Evolutionary conservation across 371 early-diverging fungal species (phyloP).

Genomic region (Zychaea mexicana): DNA sequence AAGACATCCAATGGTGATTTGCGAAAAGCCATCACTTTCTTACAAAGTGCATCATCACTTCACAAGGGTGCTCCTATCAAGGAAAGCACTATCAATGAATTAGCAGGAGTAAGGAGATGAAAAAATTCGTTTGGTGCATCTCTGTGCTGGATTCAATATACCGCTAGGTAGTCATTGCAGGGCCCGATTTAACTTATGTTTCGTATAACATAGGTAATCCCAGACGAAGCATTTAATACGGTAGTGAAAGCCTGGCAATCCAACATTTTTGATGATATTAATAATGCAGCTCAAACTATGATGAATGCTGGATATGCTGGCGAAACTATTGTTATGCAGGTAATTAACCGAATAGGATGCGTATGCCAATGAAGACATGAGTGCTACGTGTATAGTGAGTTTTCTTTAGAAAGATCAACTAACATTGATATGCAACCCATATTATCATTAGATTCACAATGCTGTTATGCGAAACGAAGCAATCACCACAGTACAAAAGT

Average conservation of each 20-base stretch:
- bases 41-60: constrained; percentile 85
- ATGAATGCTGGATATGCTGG: constrained; percentile 80
- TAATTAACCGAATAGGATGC: background rate
- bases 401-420: background rate
- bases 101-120: constrained; percentile 79
- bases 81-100: constrained; percentile 66
- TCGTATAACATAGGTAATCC: constrained; percentile 46
- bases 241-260: constrained; percentile 57
- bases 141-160: too few species aligned
- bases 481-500: constrained; percentile 61
- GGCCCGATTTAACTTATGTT: background rate
- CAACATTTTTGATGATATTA: constrained; percentile 42
- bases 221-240: constrained; percentile 57
- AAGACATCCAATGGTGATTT: constrained; percentile 88
- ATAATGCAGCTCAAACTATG: constrained; percentile 50
- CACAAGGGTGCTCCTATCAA: constrained; percentile 55
- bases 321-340: constrained; percentile 71
- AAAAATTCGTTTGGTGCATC: too few species aligned
- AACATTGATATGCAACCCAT: background rate
- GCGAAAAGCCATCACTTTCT: constrained; percentile 88
- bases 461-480: constrained; percentile 58
- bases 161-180: too few species aligned
- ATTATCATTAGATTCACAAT: constrained; percentile 54
- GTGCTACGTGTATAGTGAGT: too few species aligned
- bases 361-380: too few species aligned